Base-by-base conservation (phyloP, 768 basidiomycete genomes). In the Podaxis mareebaensis region DNA sequence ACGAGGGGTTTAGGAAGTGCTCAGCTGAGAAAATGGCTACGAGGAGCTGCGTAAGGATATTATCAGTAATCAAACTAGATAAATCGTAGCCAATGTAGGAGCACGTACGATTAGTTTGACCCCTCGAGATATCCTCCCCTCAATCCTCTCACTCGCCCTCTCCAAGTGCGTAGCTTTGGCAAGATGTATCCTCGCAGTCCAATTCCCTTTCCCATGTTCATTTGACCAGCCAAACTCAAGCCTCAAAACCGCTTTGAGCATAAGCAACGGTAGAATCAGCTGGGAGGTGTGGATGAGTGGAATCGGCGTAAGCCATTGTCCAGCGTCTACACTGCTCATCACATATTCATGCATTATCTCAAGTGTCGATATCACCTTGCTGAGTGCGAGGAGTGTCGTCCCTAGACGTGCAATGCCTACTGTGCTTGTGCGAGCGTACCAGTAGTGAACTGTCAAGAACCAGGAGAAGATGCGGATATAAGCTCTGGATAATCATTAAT, bases 361-460 rank as follows among this genome's bases (percentile, higher is more conserved):
- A 12, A 39, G 0, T 1, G 13, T 22, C 5, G 58, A 40, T 13
- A 69, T 54, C 6, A 67, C n/a, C 1, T 61, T 53, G 44, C 66
- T 60, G 4, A 63, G 26, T 12, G 70, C 71, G 0, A 71, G n/a
- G 5, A 76, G 61, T 15, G 64, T 33, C 3, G 65, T 71, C 17
- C 74, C 74, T 0, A 65, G 17, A 12, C 70, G 67, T 22, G 74
- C 75, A 57, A 79, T 73, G 3, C 72, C 72, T 10, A 71, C 71
- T 0, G 74, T 78, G 1, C 76, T 73, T 30, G 65, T 69, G 24
- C 73, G 70, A 0, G 73, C 72, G 57, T 68, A 77, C 76, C 77
- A 78, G 60, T 78, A 78, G 49, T 70, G 61, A 52, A 70, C 46
- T 5, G 67, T 60, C 3, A 76, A 63, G 26, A 69, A 2, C 7